Conservation (phyloP, 805 yeast genomes). For the Sugiyamaella marilandica region DNA sequence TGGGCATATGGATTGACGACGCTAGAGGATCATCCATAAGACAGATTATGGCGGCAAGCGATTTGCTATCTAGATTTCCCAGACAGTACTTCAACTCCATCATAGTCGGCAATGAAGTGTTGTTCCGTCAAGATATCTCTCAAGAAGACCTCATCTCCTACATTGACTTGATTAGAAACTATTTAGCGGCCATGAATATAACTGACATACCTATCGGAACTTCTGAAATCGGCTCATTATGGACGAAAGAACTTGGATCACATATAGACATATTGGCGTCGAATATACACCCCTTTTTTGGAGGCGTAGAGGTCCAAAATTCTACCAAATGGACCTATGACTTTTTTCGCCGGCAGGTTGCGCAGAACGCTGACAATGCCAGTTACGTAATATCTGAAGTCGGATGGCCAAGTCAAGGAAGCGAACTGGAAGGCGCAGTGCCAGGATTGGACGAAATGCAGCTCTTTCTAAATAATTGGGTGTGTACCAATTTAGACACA, state of each 20-base stretch:
- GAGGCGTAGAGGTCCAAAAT: conserved; percentile 45
- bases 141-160: conserved; percentile 37
- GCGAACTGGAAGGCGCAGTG: conserved; percentile 40
- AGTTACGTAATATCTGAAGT: conserved; percentile 52
- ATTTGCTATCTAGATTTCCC: conserved; percentile 42
- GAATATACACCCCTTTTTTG: conserved; percentile 64
- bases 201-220: conserved; percentile 54
- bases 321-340: conserved; percentile 53
- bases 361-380: conserved; percentile 16
- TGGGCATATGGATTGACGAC: conserved; percentile 60
- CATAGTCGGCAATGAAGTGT: conserved; percentile 59
- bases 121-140: conserved; percentile 48
- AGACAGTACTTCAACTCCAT: conserved; percentile 45
- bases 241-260: conserved; percentile 38
- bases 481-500: conserved; percentile 41
- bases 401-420: conserved; percentile 72
- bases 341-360: conserved; percentile 41
- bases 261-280: conserved; percentile 56
- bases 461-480: conserved; percentile 47
- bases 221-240: conserved; percentile 50
- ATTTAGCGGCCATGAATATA: conserved; percentile 33
- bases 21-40: conserved; percentile 41
- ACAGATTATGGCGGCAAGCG: conserved; percentile 45
- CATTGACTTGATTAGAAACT: conserved; percentile 40
- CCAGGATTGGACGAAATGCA: conserved; percentile 47